A percentile compares a stretch with the other conserved stretches of the same genome.
Evolutionary conservation across 202 grass and related monocot species (phyloP).

Genomic region (Panicum hallii): DNA sequence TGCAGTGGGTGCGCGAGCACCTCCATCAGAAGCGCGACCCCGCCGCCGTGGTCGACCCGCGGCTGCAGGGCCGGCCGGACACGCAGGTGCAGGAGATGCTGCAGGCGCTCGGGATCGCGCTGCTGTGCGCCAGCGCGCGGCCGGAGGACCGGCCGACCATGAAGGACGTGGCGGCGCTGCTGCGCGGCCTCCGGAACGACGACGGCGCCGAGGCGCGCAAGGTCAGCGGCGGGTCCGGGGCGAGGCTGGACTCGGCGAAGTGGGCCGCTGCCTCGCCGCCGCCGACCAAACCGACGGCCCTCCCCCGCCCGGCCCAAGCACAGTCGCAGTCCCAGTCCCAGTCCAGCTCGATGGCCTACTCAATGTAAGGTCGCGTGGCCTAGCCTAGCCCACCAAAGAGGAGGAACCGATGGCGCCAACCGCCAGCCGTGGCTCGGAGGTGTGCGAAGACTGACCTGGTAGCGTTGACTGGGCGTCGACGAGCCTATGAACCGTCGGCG

Average conservation of each 20-base stretch:
- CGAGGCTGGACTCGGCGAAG: conserved; percentile 2
- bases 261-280: conserved; percentile 7
- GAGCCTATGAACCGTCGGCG: background rate
- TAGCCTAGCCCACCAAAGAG: background rate
- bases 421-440: background rate
- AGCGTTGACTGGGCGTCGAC: background rate
- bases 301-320: background rate
- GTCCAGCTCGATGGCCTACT: conserved; percentile 50
- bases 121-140: conserved; percentile 70
- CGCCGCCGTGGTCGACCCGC: conserved; percentile 55
- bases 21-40: conserved; percentile 72
- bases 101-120: conserved; percentile 81
- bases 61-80: conserved; percentile 68
- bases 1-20: conserved; percentile 86
- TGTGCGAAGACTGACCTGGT: background rate
- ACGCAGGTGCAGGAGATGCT: conserved; percentile 86
- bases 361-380: background rate
- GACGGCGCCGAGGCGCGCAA: conserved; percentile 53
- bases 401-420: background rate
- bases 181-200: conserved; percentile 74
- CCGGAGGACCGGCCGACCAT: conserved; percentile 74
- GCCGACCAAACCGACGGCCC: background rate
- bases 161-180: conserved; percentile 87
- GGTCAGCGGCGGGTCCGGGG: background rate
- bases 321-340: conserved; percentile 8